Conservation (phyloP, 257 asterid species). For the Mitragyna speciosa region DNA sequence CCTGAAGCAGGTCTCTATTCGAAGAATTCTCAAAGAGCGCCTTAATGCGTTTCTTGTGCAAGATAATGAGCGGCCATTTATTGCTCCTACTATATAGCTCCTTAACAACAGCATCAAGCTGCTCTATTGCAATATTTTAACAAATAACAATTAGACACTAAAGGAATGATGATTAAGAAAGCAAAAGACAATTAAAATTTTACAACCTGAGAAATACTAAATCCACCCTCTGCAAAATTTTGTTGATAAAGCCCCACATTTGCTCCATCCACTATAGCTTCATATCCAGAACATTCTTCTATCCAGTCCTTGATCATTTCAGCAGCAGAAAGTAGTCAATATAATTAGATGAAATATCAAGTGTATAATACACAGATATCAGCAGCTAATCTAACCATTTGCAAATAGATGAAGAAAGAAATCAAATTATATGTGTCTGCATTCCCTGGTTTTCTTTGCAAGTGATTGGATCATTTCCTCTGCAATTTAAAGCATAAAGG, state of each 20-base stretch:
- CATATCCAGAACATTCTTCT: conserved; percentile 63
- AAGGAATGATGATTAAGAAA: conserved; percentile 13
- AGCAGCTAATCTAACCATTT: neutral
- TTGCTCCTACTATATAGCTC: conserved; percentile 57
- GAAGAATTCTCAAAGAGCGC: conserved; percentile 69
- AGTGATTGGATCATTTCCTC: neutral
- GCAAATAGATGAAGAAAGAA: neutral
- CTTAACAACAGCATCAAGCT: conserved; percentile 86
- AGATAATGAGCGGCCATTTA: conserved; percentile 74
- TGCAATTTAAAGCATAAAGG: neutral
- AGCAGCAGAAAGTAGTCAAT: neutral
- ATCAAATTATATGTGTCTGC: neutral
- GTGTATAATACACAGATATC: neutral
- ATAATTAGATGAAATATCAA: neutral
- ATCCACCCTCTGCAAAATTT: conserved; percentile 87
- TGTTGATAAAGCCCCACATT: conserved; percentile 86
- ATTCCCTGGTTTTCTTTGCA: neutral
- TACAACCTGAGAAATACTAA: conserved; percentile 77
- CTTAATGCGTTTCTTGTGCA: conserved; percentile 76
- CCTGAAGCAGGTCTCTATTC: conserved; percentile 63
- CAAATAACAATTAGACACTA: neutral
- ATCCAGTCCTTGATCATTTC: conserved; percentile 70
- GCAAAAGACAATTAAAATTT: conserved; percentile 18
- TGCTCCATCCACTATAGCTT: conserved; percentile 90
- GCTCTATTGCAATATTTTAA: conserved; percentile 54